phyloP scores from a whole-genome alignment of 163 green algal species.

The Scenedesmus sp. region DNA sequence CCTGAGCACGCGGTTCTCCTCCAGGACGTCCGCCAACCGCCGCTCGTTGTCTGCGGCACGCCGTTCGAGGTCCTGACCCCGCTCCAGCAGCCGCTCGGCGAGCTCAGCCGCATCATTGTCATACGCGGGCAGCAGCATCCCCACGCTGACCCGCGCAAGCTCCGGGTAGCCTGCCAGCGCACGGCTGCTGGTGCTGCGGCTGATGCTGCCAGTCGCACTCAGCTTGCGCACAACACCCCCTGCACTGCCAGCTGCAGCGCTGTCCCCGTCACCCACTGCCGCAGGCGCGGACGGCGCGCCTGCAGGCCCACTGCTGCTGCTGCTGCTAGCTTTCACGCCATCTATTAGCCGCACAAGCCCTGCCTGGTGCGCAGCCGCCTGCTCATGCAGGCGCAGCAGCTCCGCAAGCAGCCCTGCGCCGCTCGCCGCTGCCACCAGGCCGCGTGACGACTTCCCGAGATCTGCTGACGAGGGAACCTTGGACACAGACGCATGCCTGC shows the following conservation, averaged over 20 bases:
- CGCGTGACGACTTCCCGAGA: slow-evolving; percentile 49
- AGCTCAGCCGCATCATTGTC: slow-evolving; percentile 16
- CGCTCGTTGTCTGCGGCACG: background rate
- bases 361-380: slow-evolving; percentile 59
- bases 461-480: slow-evolving; percentile 56
- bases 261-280: background rate
- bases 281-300: background rate
- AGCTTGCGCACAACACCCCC: slow-evolving; percentile 22
- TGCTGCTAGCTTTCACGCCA: slow-evolving; percentile 12
- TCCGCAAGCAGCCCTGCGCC: slow-evolving; percentile 65
- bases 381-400: slow-evolving; percentile 74
- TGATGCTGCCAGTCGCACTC: slow-evolving; percentile 15
- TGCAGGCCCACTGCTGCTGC: slow-evolving; percentile 8
- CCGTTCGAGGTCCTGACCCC: slow-evolving; percentile 46
- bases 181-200: slow-evolving; percentile 10
- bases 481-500: slow-evolving; percentile 22
- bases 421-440: background rate
- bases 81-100: slow-evolving; percentile 44
- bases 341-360: slow-evolving; percentile 55
- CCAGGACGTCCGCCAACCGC: background rate
- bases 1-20: background rate
- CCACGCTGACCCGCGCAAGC: background rate
- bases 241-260: background rate
- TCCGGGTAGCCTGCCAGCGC: background rate
- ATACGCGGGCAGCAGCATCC: slow-evolving; percentile 21